These are phyloP conservation scores for Eimeria maxima DNA, from an alignment of 169 alveolate species.

Conservation along the genomic window DNA sequence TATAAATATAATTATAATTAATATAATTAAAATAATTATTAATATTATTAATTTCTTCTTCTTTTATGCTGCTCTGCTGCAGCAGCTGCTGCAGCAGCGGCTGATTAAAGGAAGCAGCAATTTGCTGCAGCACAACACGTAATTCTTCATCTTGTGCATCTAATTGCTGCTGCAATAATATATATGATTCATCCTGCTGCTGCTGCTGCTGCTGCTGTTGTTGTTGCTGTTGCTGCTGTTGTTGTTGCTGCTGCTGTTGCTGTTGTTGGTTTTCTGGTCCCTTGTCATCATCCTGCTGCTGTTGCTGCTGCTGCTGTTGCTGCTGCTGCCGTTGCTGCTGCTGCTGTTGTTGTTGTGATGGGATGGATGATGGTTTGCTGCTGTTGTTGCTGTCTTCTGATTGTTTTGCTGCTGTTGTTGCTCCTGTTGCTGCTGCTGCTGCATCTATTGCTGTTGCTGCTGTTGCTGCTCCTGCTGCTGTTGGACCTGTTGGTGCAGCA, in stretches of 20 bases:
- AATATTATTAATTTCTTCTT: neutral
- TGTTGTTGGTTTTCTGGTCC: neutral
- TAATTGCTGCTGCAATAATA: slow-evolving; percentile 1
- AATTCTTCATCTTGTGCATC: slow-evolving; percentile 2
- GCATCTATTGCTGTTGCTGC: too few relatives aligned
- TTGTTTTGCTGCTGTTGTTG: too few relatives aligned
- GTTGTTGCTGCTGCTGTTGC: slow-evolving; percentile 40
- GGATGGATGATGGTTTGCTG: too few relatives aligned
- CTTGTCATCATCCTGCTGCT: neutral
- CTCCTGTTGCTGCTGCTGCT: too few relatives aligned
- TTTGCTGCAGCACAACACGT: neutral
- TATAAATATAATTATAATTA: neutral
- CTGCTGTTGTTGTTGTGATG: too few relatives aligned
- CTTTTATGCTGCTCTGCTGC: neutral
- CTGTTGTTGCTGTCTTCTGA: too few relatives aligned
- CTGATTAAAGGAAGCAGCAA: neutral
- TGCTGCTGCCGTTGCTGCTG: neutral
- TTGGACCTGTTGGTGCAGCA: too few relatives aligned
- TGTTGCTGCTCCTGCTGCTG: too few relatives aligned
- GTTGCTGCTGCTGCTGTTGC: neutral
- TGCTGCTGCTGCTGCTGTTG: neutral
- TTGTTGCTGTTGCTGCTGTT: neutral
- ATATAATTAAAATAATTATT: neutral
- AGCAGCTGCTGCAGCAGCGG: slow-evolving; percentile 50
- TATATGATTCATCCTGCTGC: neutral